A percentile compares a stretch with the other conserved stretches of the same genome.
Evolutionary conservation across 805 yeast genomes (phyloP).

Genomic region (Candida silvatica): DNA sequence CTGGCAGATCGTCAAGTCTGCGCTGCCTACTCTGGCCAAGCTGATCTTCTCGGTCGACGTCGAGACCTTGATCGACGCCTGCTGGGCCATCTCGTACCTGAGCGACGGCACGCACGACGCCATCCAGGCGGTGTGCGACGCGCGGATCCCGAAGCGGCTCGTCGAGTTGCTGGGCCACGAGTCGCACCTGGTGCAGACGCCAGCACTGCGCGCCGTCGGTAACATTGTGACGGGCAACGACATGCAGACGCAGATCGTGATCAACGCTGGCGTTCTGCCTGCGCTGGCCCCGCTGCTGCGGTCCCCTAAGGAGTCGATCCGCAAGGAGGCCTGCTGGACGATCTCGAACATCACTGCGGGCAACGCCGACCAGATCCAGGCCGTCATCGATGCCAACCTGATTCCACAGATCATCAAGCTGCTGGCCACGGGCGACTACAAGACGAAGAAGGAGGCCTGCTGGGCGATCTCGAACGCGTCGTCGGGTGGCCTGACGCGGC

Average conservation of each 20-base stretch:
- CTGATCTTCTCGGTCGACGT: slow-evolving; percentile 84
- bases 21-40: slow-evolving; percentile 87
- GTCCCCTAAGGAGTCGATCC: slow-evolving; percentile 83
- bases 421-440: slow-evolving; percentile 76
- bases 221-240: slow-evolving; percentile 98
- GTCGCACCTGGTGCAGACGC: slow-evolving; percentile 85
- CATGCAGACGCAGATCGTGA: slow-evolving; percentile 88
- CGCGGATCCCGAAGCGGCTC: slow-evolving; percentile 87
- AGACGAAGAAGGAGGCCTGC: slow-evolving; percentile 97
- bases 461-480: slow-evolving; percentile 99
- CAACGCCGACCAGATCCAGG: slow-evolving; percentile 89
- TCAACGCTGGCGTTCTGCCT: slow-evolving; percentile 84
- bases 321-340: slow-evolving; percentile 99
- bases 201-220: slow-evolving; percentile 95
- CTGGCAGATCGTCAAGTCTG: slow-evolving; percentile 80
- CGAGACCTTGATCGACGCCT: slow-evolving; percentile 93
- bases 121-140: slow-evolving; percentile 94
- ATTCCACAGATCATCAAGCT: slow-evolving; percentile 84
- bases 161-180: slow-evolving; percentile 86
- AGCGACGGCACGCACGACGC: slow-evolving; percentile 91
- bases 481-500: slow-evolving; percentile 86
- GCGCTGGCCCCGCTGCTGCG: slow-evolving; percentile 74
- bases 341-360: slow-evolving; percentile 98
- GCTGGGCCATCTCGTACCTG: slow-evolving; percentile 96
- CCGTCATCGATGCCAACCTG: slow-evolving; percentile 90